Evolutionary conservation across 2,329 filamentous ascomycete genomes (phyloP).

Genomic region (Hysterium pulicare): DNA sequence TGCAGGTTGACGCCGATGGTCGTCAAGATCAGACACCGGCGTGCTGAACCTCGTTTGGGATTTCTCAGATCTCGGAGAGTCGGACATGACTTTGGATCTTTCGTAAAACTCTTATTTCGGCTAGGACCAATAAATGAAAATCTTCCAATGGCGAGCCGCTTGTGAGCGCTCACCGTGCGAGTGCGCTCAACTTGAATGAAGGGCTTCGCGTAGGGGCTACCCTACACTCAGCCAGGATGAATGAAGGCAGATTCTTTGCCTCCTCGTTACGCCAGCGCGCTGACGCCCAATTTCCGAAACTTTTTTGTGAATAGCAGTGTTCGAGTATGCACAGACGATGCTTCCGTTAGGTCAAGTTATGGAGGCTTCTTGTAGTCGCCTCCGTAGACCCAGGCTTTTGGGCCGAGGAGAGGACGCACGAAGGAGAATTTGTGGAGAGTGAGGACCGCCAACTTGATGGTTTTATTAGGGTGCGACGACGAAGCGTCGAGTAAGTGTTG

Average conservation of each 20-base stretch:
- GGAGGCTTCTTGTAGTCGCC: slow-evolving; percentile 90
- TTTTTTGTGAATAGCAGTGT: neutral
- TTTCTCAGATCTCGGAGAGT: slow-evolving; percentile 63
- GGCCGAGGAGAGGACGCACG: slow-evolving; percentile 86
- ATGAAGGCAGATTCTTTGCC: slow-evolving; percentile 13
- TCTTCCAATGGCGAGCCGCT: slow-evolving; percentile 45
- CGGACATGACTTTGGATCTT: slow-evolving; percentile 37
- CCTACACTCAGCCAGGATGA: slow-evolving; percentile 43
- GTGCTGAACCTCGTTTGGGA: slow-evolving; percentile 66
- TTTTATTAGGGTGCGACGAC: slow-evolving; percentile 44
- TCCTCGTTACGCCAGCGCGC: slow-evolving; percentile 10
- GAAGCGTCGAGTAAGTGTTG: slow-evolving; percentile 29
- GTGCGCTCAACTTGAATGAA: slow-evolving; percentile 50
- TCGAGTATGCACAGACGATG: slow-evolving; percentile 10
- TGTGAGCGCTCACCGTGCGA: slow-evolving; percentile 53
- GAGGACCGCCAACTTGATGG: slow-evolving; percentile 93
- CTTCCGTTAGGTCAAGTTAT: slow-evolving; percentile 65
- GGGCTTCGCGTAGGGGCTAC: slow-evolving; percentile 45
- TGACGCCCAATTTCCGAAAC: slow-evolving; percentile 8
- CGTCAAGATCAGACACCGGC: slow-evolving; percentile 77
- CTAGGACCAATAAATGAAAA: slow-evolving; percentile 11
- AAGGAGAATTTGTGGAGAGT: slow-evolving; percentile 68
- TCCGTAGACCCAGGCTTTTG: slow-evolving; percentile 92
- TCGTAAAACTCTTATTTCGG: slow-evolving; percentile 1
- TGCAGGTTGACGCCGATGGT: slow-evolving; percentile 70